These are phyloP conservation scores for Penicillium concentricum DNA, from an alignment of 2,329 filamentous ascomycete genomes.

Conservation along the genomic window DNA sequence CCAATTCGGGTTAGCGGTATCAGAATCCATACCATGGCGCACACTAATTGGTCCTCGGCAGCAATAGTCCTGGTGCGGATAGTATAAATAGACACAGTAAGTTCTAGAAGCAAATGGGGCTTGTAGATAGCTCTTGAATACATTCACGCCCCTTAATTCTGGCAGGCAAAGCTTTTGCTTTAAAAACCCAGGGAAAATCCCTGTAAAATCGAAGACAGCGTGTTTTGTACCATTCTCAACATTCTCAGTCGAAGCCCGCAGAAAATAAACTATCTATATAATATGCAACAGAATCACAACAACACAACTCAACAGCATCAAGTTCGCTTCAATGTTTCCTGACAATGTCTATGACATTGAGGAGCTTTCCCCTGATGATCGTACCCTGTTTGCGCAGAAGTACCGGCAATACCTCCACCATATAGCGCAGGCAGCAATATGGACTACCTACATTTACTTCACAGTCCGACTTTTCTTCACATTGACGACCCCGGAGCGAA, in stretches of 20 bases:
- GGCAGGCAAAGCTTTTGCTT: neutral
- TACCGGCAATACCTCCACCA: constrained; percentile 19
- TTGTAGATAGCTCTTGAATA: neutral
- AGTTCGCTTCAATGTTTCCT: constrained; percentile 12
- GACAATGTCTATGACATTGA: constrained; percentile 15
- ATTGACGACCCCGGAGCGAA: constrained; percentile 6
- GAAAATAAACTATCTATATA: neutral
- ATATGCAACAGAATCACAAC: constrained; percentile 4
- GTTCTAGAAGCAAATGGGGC: neutral
- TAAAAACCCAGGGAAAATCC: neutral
- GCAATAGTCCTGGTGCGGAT: neutral
- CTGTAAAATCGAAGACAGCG: neutral
- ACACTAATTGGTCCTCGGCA: neutral
- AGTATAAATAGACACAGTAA: constrained; percentile 2
- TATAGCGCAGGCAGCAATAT: constrained; percentile 18
- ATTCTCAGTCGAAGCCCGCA: neutral
- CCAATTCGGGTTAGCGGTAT: neutral
- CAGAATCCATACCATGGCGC: neutral
- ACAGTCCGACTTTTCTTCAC: constrained; percentile 16
- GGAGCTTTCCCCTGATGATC: constrained; percentile 22
- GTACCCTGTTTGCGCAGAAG: constrained; percentile 10
- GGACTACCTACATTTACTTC: constrained; percentile 23
- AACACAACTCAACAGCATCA: neutral
- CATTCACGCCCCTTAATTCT: neutral
- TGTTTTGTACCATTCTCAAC: neutral